These are phyloP conservation scores for Penicillium psychrosexuale DNA, from an alignment of 2,329 filamentous ascomycete genomes.

Conservation along the genomic window DNA sequence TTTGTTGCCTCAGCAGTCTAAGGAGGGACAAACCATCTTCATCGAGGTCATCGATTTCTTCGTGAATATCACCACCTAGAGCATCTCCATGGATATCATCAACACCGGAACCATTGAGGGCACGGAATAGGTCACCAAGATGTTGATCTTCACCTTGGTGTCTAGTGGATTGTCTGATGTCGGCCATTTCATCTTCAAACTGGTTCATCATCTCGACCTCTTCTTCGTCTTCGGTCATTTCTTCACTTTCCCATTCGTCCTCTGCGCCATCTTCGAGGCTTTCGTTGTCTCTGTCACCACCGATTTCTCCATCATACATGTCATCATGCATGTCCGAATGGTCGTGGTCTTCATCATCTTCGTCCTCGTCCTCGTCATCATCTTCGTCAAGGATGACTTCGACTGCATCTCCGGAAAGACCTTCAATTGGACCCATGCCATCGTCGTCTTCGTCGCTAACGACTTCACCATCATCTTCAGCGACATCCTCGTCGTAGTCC, in stretches of 20 bases:
- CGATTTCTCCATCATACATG: constrained; percentile 54
- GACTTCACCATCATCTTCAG: constrained; percentile 75
- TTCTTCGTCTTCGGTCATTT: constrained; percentile 47
- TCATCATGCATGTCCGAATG: constrained; percentile 60
- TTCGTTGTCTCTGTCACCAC: constrained; percentile 54
- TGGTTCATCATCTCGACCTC: constrained; percentile 46
- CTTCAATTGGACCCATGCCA: constrained; percentile 71
- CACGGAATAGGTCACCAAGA: constrained; percentile 48
- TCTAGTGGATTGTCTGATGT: constrained; percentile 38
- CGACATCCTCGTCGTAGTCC: constrained; percentile 83
- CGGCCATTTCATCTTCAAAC: constrained; percentile 42
- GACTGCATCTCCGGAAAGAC: constrained; percentile 62
- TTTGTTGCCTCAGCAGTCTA: neutral
- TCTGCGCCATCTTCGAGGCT: constrained; percentile 48
- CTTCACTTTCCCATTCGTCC: constrained; percentile 51
- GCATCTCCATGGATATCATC: constrained; percentile 45
- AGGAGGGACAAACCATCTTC: constrained; percentile 50
- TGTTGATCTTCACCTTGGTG: constrained; percentile 42
- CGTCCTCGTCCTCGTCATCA: constrained; percentile 62
- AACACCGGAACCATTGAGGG: constrained; percentile 41
- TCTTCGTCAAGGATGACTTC: constrained; percentile 83
- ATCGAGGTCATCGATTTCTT: constrained; percentile 54
- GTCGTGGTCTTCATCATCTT: constrained; percentile 57
- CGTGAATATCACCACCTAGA: constrained; percentile 49
- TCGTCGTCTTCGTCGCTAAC: constrained; percentile 86